These are phyloP conservation scores for Viola pubescens DNA, from an alignment of 441 rosid genomes.

Conservation along the genomic window DNA sequence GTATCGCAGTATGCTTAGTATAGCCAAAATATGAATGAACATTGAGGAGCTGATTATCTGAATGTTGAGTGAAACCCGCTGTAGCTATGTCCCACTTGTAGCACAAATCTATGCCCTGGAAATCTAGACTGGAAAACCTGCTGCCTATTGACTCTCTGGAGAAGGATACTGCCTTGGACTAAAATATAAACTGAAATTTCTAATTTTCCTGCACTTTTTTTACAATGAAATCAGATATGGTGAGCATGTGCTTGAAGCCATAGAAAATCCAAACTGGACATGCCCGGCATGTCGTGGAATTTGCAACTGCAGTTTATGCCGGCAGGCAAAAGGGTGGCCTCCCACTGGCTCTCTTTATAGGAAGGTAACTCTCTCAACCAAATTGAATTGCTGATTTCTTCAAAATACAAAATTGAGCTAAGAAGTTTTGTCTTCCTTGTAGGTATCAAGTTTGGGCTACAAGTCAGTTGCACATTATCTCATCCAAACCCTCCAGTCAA, in stretches of 20 bases:
- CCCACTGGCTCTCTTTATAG: slow-evolving; percentile 67
- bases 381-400: neutral
- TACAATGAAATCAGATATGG: slow-evolving; percentile 48
- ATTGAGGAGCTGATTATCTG: no score
- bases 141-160: no score
- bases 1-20: no score
- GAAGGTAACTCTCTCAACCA: slow-evolving; percentile 36
- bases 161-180: neutral
- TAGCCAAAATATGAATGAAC: no score
- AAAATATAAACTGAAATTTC: neutral
- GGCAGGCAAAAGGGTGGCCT: slow-evolving; percentile 75
- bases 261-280: slow-evolving; percentile 64
- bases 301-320: slow-evolving; percentile 89
- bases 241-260: slow-evolving; percentile 86
- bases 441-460: slow-evolving; percentile 65
- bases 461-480: slow-evolving; percentile 95
- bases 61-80: no score
- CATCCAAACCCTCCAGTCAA: slow-evolving; percentile 40
- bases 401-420: slow-evolving; percentile 13
- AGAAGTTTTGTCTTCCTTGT: slow-evolving; percentile 15
- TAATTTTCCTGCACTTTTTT: neutral
- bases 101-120: no score
- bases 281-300: slow-evolving; percentile 88
- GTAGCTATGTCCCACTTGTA: no score
- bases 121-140: no score